phyloP scores from a whole-genome alignment of 805 yeast genomes.

The Torulaspora delbrueckii region DNA sequence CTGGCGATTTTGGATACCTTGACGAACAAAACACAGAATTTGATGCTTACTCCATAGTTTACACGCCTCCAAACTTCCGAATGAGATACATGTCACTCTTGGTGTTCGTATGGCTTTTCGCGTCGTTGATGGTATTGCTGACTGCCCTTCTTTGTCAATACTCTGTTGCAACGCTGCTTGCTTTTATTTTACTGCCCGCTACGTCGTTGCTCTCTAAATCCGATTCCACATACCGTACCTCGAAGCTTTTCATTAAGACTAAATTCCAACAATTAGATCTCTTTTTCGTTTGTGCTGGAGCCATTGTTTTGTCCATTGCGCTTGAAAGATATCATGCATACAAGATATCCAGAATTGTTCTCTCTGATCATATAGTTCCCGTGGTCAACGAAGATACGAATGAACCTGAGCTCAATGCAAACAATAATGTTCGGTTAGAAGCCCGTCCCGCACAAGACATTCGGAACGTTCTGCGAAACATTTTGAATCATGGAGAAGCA shows the following conservation, averaged over 20 bases:
- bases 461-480: constrained; percentile 4
- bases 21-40: constrained; percentile 40
- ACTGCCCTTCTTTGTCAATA: constrained; percentile 21
- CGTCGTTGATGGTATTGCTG: constrained; percentile 34
- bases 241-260: constrained; percentile 6
- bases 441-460: constrained; percentile 7
- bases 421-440: not conserved
- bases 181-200: constrained; percentile 10
- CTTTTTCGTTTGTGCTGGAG: constrained; percentile 21
- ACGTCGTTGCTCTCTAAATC: not conserved
- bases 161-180: constrained; percentile 12
- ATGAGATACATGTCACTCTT: constrained; percentile 46
- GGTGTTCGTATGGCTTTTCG: constrained; percentile 42
- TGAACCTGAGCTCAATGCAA: constrained; percentile 11
- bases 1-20: constrained; percentile 42
- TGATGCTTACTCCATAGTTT: constrained; percentile 64
- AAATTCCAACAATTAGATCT: constrained; percentile 17
- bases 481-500: constrained; percentile 11
- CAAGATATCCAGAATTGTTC: constrained; percentile 13
- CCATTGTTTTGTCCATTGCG: constrained; percentile 12
- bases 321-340: constrained; percentile 19
- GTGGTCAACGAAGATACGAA: constrained; percentile 14
- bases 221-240: not conserved
- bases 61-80: constrained; percentile 77
- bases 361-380: constrained; percentile 22